phyloP scores from a whole-genome alignment of 805 yeast species.

The Myxozyma nipponensis region DNA sequence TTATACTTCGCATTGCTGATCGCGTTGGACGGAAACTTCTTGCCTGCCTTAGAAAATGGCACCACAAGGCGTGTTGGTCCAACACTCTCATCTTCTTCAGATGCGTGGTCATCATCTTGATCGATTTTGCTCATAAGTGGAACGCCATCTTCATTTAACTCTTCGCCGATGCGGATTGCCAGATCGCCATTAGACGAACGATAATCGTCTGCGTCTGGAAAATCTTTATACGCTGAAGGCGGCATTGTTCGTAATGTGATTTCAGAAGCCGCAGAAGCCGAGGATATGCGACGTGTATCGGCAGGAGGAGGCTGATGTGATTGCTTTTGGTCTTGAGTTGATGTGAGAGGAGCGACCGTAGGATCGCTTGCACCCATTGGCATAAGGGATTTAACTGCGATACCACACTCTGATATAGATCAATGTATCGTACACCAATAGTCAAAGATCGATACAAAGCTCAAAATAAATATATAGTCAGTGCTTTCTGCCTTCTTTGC shows the following conservation, averaged over 20 bases:
- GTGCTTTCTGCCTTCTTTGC: too few species aligned
- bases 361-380: conserved; percentile 1
- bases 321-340: background rate
- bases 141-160: conserved; percentile 23
- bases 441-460: too few species aligned
- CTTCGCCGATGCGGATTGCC: conserved; percentile 27
- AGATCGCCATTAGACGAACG: conserved; percentile 20
- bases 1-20: conserved; percentile 93
- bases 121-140: conserved; percentile 27
- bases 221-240: conserved; percentile 25
- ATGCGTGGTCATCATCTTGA: conserved; percentile 16
- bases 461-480: too few species aligned
- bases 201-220: conserved; percentile 18
- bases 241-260: conserved; percentile 27
- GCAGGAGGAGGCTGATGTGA: background rate
- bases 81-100: conserved; percentile 17
- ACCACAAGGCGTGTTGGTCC: conserved; percentile 24
- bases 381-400: background rate
- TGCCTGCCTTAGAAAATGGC: conserved; percentile 22
- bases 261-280: conserved; percentile 26
- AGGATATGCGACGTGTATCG: conserved; percentile 17
- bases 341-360: background rate
- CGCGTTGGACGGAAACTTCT: conserved; percentile 57
- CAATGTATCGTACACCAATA: too few species aligned
- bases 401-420: background rate